A percentile compares a stretch with the other conserved stretches of the same genome.
Evolutionary conservation across 75 land plant species (phyloP).

Genomic region (Chamaecyparis obtusa): DNA sequence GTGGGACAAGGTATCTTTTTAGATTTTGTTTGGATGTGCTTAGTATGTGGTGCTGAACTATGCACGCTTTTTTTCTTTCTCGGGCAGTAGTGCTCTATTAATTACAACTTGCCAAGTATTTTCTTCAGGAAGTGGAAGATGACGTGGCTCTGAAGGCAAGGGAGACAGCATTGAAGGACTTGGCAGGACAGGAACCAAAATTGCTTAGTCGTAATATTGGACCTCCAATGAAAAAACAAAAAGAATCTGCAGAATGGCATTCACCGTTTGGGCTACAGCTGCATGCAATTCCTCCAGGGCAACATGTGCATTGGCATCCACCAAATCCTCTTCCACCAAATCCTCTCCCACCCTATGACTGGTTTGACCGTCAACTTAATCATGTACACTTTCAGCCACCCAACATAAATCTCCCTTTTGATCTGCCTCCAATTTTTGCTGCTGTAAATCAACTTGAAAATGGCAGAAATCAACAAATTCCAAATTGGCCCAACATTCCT

Average conservation of each 20-base stretch:
- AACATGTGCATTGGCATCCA: background rate
- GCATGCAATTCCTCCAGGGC: background rate
- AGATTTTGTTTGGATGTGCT: background rate
- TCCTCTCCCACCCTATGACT: background rate
- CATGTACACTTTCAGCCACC: background rate
- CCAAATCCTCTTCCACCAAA: background rate
- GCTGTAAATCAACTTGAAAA: background rate
- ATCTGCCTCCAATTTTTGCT: background rate
- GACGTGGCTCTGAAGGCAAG: constrained; percentile 26
- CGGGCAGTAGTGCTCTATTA: background rate
- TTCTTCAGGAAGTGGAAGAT: constrained; percentile 32
- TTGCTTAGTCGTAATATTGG: constrained; percentile 32
- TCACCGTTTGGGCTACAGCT: background rate
- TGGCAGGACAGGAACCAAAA: constrained; percentile 27
- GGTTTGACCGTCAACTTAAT: background rate
- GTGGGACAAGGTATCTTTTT: constrained; percentile 34
- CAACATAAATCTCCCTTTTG: background rate
- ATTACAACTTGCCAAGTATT: background rate
- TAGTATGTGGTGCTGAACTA: background rate
- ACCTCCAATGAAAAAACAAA: constrained; percentile 17
- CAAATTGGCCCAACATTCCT: background rate
- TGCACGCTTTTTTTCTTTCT: background rate
- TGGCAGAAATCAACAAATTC: background rate
- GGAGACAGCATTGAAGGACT: constrained; percentile 33
- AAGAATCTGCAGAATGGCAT: background rate